These are phyloP conservation scores for Xylariaceae sp. DNA, from an alignment of 2,329 filamentous ascomycete species.

Conservation along the genomic window DNA sequence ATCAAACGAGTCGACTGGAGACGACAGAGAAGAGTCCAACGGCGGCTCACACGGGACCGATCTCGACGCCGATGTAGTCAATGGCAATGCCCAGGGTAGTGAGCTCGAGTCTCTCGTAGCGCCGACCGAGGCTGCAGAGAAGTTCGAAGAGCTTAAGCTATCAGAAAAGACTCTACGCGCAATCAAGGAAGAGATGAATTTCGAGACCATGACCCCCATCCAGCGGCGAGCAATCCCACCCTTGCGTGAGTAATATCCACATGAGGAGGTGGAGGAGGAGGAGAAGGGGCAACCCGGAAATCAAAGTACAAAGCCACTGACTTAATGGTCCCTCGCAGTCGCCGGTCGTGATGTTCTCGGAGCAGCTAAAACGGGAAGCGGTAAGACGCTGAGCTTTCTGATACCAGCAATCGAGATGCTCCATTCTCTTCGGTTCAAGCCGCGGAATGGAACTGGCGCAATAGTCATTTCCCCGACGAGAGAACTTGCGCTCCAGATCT, in stretches of 20 bases:
- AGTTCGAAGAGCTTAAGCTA: conserved; percentile 76
- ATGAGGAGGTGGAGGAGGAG: background rate
- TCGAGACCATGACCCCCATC: conserved; percentile 93
- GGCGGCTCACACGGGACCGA: conserved; percentile 17
- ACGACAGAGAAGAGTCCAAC: conserved; percentile 18
- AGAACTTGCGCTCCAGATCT: conserved; percentile 92
- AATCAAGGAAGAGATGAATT: conserved; percentile 78
- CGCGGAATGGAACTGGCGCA: conserved; percentile 80
- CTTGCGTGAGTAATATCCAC: conserved; percentile 33
- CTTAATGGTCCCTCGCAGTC: conserved; percentile 32
- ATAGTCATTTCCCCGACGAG: conserved; percentile 90
- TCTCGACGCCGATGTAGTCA: conserved; percentile 25
- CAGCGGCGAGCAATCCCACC: conserved; percentile 84
- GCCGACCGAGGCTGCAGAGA: conserved; percentile 57
- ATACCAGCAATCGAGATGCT: conserved; percentile 95
- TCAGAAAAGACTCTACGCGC: conserved; percentile 86
- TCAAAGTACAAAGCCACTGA: no score
- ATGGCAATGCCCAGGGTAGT: conserved; percentile 38
- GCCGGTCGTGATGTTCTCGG: conserved; percentile 90
- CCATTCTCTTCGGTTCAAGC: conserved; percentile 85
- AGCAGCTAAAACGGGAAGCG: conserved; percentile 86
- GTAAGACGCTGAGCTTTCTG: conserved; percentile 92
- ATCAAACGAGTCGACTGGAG: conserved; percentile 16
- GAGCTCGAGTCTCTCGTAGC: conserved; percentile 49
- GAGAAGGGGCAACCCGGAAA: no score